A percentile compares a stretch with the other conserved stretches of the same genome.
Evolutionary conservation across 2,329 filamentous ascomycete species (phyloP).

Genomic region (Hypoxylon sp.): DNA sequence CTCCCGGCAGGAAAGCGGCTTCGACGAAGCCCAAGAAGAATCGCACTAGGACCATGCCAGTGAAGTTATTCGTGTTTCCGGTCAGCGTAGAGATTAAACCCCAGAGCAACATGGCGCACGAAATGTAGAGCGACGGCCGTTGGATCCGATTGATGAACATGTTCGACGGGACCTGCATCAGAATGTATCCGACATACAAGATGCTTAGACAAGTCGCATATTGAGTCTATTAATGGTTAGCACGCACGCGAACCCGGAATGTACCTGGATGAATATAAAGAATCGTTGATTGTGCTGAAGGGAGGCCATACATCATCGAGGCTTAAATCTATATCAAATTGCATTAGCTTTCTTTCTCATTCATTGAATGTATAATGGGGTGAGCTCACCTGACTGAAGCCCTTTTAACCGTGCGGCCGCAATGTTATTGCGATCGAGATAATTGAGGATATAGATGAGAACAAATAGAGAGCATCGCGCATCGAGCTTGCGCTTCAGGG

Average conservation of each 20-base stretch:
- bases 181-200: constrained; percentile 76
- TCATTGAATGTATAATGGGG: not conserved
- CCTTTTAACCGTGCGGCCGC: constrained; percentile 76
- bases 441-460: constrained; percentile 84
- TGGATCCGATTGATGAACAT: constrained; percentile 70
- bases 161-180: constrained; percentile 74
- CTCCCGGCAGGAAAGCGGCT: constrained; percentile 75
- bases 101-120: constrained; percentile 70
- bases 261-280: not conserved
- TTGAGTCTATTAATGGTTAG: constrained; percentile 62
- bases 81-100: constrained; percentile 72
- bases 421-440: constrained; percentile 78
- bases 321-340: constrained; percentile 57
- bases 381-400: constrained; percentile 60
- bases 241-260: not conserved
- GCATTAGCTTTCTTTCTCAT: constrained; percentile 15
- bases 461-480: constrained; percentile 77
- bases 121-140: constrained; percentile 67
- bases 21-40: constrained; percentile 75
- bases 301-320: constrained; percentile 52
- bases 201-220: constrained; percentile 76
- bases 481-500: constrained; percentile 79
- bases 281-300: not conserved
- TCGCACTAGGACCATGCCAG: constrained; percentile 68
- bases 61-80: constrained; percentile 67